These are phyloP conservation scores for Glycine soja DNA, from an alignment of 306 rosid genomes.

Conservation along the genomic window DNA sequence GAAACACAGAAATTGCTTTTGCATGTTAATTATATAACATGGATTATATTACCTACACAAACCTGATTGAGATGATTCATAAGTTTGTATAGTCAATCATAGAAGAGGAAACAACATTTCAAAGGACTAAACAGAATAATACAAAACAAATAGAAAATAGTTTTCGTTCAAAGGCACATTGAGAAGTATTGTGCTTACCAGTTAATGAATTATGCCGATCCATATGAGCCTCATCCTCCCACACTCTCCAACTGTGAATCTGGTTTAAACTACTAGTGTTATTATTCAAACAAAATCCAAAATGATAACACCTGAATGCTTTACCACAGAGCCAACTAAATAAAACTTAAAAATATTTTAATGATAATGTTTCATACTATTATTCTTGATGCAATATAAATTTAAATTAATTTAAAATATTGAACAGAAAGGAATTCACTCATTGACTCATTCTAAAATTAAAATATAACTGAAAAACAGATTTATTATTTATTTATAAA, in stretches of 20 bases:
- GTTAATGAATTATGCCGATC: conserved; percentile 65
- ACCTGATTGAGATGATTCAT: background rate
- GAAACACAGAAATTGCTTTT: background rate
- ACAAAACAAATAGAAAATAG: conserved; percentile 23
- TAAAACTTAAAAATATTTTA: too few species aligned
- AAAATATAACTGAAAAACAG: too few species aligned
- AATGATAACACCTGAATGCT: conserved; percentile 12
- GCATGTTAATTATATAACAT: background rate
- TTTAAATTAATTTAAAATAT: too few species aligned
- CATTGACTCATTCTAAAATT: too few species aligned
- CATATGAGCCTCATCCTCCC: conserved; percentile 94
- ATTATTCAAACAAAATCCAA: conserved; percentile 44
- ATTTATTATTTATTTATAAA: too few species aligned
- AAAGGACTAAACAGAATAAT: conserved; percentile 17
- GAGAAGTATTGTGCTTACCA: conserved; percentile 58
- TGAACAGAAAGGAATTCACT: too few species aligned
- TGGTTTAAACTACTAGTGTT: conserved; percentile 56
- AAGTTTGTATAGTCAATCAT: conserved; percentile 13
- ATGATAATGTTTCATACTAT: too few species aligned
- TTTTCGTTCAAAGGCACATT: conserved; percentile 13
- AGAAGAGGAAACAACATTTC: conserved; percentile 21
- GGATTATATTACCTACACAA: background rate
- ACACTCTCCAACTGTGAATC: conserved; percentile 96
- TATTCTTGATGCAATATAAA: too few species aligned
- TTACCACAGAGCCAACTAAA: too few species aligned